Base-by-base conservation (phyloP, 106 monocot species). In the Acanthochlamys bracteata region DNA sequence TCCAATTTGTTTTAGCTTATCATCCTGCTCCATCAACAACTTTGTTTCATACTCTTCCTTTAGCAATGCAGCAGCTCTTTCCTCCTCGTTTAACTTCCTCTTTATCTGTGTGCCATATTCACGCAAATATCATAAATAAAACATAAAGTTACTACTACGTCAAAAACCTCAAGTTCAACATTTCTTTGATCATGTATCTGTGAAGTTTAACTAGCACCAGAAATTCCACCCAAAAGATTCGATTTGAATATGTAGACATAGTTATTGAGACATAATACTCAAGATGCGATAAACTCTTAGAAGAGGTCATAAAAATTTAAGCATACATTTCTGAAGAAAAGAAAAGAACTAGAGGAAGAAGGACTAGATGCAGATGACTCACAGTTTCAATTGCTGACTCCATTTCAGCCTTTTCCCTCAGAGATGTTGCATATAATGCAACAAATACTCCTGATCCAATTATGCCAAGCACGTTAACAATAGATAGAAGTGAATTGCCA, bases 401-500 rank as follows among this genome's bases (percentile, higher is more conserved):
- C 57, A 82, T 40, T 58, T 69, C 82, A 57, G 71, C 43, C 63
- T 87, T 90, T 58, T 90, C 86, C 66, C 76, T 75, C 66, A 61
- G 63, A 71, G 94, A 86, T 53, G 39, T 70, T 55, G 84, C 79
- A 80, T 82, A 90, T 68, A 95, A 68, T 58, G 84, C 84, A 78
- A 76, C 89, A 40, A 95, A 82, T 64, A 95, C 82, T 61, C 89
- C 90, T 26, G 84, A 79, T 4, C 77, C 81, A 75, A 82, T 45
- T 75, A 95, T 75, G 66, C 84, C 90, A 74, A 90, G 20, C 26
- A 10, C 71, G 75, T 82, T 86, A 17, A 80, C 60, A 26, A 90
- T 26, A 57, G 83, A 64, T 20, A 78, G 9, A 70, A 80, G 68
- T 67, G 75, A 24, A 74, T 63, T 86, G 62, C 54, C 74, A 17